Percentiles rank a stretch among this genome's conserved stretches.
Evolutionary conservation across 129 eudicot genomes (phyloP).

Genomic region (Lonicera japonica): DNA sequence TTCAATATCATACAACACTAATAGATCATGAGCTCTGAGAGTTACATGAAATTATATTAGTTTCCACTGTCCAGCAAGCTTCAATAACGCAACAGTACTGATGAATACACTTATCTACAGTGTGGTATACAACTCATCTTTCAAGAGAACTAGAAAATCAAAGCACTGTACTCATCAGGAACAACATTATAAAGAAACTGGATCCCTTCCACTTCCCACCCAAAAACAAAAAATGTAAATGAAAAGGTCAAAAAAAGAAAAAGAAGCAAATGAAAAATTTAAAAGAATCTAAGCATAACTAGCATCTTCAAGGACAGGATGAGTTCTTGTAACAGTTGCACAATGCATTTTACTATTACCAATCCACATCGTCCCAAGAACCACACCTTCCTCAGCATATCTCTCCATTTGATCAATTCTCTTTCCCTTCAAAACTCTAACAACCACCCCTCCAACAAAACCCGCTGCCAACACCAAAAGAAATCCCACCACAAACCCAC

Average conservation of each 20-base stretch:
- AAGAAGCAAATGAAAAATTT: background rate
- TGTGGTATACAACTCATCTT: too few species aligned
- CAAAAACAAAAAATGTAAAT: background rate
- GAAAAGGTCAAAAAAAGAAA: background rate
- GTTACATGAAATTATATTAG: too few species aligned
- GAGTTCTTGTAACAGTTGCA: slow-evolving; percentile 59
- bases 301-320: slow-evolving; percentile 45
- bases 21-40: too few species aligned
- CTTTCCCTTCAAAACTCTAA: slow-evolving; percentile 23
- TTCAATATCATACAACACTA: too few species aligned
- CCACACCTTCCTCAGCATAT: slow-evolving; percentile 43
- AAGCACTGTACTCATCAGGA: too few species aligned
- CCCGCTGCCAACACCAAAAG: slow-evolving; percentile 15
- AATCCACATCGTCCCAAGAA: slow-evolving; percentile 53
- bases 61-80: too few species aligned
- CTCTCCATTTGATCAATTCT: slow-evolving; percentile 38
- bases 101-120: too few species aligned
- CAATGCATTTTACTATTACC: slow-evolving; percentile 53
- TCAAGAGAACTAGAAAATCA: too few species aligned
- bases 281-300: slow-evolving; percentile 11
- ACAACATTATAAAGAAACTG: too few species aligned
- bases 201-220: too few species aligned
- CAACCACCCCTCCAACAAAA: slow-evolving; percentile 21
- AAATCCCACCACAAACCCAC: slow-evolving; percentile 24
- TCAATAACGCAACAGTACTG: too few species aligned